Evolutionary conservation across 108 stramenopile species (phyloP).

Genomic region (Thalassiosira profunda): DNA sequence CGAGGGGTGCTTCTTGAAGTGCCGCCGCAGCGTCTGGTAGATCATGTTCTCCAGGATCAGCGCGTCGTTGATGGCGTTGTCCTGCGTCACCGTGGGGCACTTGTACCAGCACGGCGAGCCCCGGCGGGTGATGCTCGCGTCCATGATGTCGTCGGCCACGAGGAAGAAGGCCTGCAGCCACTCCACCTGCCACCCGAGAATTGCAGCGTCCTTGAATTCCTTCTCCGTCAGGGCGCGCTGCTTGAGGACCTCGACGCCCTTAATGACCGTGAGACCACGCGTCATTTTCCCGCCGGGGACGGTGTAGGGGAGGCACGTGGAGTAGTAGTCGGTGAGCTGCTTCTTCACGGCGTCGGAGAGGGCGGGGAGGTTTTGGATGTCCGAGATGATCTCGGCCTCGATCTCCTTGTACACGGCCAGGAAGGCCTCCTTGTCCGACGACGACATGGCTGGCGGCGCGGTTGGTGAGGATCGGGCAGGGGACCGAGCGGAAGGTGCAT

Average conservation of each 20-base stretch:
- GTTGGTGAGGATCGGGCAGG: neutral
- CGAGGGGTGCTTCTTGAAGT: constrained; percentile 81
- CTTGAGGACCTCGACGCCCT: constrained; percentile 59
- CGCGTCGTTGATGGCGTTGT: constrained; percentile 97
- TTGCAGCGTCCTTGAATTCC: constrained; percentile 59
- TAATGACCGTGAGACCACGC: constrained; percentile 88
- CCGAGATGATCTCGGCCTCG: constrained; percentile 57
- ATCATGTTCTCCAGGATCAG: constrained; percentile 95
- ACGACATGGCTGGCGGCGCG: constrained; percentile 8
- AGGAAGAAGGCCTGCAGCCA: constrained; percentile 98
- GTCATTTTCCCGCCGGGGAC: constrained; percentile 97
- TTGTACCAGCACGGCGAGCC: constrained; percentile 99
- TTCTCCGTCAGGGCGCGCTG: constrained; percentile 47
- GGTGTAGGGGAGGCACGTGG: constrained; percentile 90
- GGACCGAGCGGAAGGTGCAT: neutral
- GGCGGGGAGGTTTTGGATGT: constrained; percentile 70
- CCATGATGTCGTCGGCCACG: constrained; percentile 99
- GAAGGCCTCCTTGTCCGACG: constrained; percentile 57
- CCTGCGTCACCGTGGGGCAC: constrained; percentile 64
- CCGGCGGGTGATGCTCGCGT: constrained; percentile 95
- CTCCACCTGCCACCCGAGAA: constrained; percentile 97
- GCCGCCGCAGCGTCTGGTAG: constrained; percentile 83
- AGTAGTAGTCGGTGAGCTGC: constrained; percentile 63
- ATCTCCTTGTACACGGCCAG: constrained; percentile 62
- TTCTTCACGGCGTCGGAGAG: constrained; percentile 51